A percentile compares a stretch with the other conserved stretches of the same genome.
phyloP scores from a whole-genome alignment of 768 basidiomycete genomes.

The Termitomyces sp. region DNA sequence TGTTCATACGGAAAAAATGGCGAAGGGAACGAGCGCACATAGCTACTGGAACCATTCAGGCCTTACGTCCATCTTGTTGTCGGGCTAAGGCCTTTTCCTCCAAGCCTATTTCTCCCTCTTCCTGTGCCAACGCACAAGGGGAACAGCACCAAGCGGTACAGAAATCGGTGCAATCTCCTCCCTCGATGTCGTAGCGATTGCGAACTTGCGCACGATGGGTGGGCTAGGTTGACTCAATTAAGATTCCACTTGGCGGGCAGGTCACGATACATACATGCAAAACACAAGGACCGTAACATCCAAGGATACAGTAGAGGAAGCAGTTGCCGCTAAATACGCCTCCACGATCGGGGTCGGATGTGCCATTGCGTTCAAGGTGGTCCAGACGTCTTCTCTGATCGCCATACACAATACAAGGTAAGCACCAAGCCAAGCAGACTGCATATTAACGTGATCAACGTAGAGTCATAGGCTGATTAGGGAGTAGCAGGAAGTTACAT shows the following conservation, averaged over 20 bases:
- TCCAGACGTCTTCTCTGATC: constrained; percentile 29
- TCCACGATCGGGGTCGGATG: constrained; percentile 32
- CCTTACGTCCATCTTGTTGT: constrained; percentile 14
- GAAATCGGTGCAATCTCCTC: constrained; percentile 29
- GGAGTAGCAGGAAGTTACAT: constrained; percentile 13
- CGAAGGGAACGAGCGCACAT: not conserved
- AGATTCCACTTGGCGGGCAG: too few species aligned
- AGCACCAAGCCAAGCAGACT: constrained; percentile 28
- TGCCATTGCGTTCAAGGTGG: constrained; percentile 24
- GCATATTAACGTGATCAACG: not conserved
- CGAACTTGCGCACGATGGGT: constrained; percentile 18
- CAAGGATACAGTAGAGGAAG: constrained; percentile 19
- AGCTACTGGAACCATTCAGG: not conserved
- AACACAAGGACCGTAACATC: constrained; percentile 21
- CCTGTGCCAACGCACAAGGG: constrained; percentile 39
- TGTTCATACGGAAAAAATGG: not conserved
- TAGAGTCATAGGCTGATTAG: not conserved
- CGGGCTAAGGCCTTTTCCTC: constrained; percentile 27
- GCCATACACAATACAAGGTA: constrained; percentile 35
- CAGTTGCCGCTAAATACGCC: constrained; percentile 25
- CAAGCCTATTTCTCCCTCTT: constrained; percentile 32
- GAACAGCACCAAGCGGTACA: constrained; percentile 26
- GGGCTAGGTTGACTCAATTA: not conserved
- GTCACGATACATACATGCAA: constrained; percentile 22
- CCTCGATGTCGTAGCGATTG: constrained; percentile 31